These are phyloP conservation scores for Microbotryum silenes-acaulis DNA, from an alignment of 1,284 basidiomycete genomes.

Conservation along the genomic window DNA sequence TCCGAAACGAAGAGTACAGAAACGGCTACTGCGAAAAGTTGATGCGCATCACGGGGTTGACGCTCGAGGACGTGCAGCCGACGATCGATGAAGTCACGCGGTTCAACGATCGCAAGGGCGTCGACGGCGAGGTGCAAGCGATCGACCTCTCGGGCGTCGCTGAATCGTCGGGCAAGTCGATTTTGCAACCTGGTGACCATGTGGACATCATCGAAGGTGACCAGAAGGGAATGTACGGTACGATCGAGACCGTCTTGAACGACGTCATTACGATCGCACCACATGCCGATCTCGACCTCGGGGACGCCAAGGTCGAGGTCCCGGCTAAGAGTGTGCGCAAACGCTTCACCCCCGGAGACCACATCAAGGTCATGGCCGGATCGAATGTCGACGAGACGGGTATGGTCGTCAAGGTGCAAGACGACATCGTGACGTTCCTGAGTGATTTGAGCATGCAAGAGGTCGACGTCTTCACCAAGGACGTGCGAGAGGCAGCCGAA, in stretches of 20 bases:
- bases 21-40: constrained; percentile 97
- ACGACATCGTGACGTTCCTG: constrained; percentile 82
- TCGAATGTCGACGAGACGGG: constrained; percentile 93
- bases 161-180: constrained; percentile 75
- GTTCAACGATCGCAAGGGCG: constrained; percentile 48
- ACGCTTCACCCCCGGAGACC: constrained; percentile 91
- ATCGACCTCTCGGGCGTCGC: constrained; percentile 65
- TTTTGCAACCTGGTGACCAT: constrained; percentile 94
- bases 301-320: constrained; percentile 76
- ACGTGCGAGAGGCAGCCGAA: constrained; percentile 93
- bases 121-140: constrained; percentile 18
- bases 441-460: constrained; percentile 97
- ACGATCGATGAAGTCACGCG: constrained; percentile 92
- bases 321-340: constrained; percentile 85
- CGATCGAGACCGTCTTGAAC: constrained; percentile 78
- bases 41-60: constrained; percentile 70
- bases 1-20: constrained; percentile 86
- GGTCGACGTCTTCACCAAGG: constrained; percentile 94
- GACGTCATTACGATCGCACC: constrained; percentile 80
- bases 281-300: constrained; percentile 73
- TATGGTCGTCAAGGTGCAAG: constrained; percentile 76
- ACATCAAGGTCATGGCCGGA: constrained; percentile 95
- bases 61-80: constrained; percentile 84
- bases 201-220: constrained; percentile 97
- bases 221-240: constrained; percentile 84